Percentiles rank a stretch among this genome's conserved stretches.
Conservation (phyloP, 345 rosid species). For the Tarenaya hassleriana region DNA sequence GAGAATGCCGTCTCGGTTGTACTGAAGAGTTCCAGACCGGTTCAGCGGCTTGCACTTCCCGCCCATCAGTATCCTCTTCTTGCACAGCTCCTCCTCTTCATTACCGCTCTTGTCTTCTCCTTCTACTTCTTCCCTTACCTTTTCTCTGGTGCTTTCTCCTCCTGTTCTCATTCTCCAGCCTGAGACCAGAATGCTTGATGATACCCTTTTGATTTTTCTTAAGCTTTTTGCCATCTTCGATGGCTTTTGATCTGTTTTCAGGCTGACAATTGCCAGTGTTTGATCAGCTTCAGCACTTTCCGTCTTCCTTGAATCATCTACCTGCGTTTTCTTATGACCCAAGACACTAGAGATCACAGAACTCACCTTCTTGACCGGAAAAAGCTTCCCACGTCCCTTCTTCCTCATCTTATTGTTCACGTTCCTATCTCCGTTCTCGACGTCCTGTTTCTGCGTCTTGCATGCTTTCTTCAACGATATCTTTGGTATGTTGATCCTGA, state of each 20-base stretch:
- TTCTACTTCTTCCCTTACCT: background rate
- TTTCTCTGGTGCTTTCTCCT: slow-evolving; percentile 16
- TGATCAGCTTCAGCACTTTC: slow-evolving; percentile 6
- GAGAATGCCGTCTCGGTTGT: slow-evolving; percentile 38
- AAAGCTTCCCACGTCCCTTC: slow-evolving; percentile 7
- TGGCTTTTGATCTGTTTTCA: background rate
- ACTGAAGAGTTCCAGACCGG: slow-evolving; percentile 37
- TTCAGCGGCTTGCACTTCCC: slow-evolving; percentile 49
- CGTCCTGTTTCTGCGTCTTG: background rate
- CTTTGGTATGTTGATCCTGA: slow-evolving; percentile 30
- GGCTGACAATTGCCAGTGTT: background rate
- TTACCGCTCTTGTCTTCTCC: slow-evolving; percentile 3
- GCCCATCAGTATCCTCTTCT: slow-evolving; percentile 71
- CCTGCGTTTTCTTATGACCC: slow-evolving; percentile 13
- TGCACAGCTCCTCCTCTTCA: slow-evolving; percentile 41
- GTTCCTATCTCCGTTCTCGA: background rate
- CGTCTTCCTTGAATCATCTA: slow-evolving; percentile 9
- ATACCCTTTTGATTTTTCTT: slow-evolving; percentile 9
- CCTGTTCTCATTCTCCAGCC: slow-evolving; percentile 27
- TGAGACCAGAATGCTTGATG: slow-evolving; percentile 22
- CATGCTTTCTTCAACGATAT: slow-evolving; percentile 24
- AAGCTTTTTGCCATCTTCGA: slow-evolving; percentile 3
- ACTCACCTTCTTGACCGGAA: slow-evolving; percentile 25
- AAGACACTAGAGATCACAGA: slow-evolving; percentile 29
- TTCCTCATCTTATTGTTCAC: slow-evolving; percentile 11